These are phyloP conservation scores for Hymenoscyphus scutula DNA, from an alignment of 2,329 filamentous ascomycete species.

Conservation along the genomic window DNA sequence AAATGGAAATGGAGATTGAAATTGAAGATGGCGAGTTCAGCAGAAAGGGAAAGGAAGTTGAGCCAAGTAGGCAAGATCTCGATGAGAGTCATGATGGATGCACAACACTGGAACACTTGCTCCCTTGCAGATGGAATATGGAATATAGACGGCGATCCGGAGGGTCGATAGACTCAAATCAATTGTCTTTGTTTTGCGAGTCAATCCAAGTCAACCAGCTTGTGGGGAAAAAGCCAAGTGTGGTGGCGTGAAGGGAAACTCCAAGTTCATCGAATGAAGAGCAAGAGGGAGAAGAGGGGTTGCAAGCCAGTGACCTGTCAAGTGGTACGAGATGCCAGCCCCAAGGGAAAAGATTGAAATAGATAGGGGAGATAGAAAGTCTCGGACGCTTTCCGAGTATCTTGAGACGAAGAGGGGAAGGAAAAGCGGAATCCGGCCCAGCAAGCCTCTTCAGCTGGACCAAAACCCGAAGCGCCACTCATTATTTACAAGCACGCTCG, in stretches of 20 bases:
- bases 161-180: not conserved
- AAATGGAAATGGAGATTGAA: not conserved
- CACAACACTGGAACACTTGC: not conserved
- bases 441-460: too few relatives aligned
- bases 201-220: not conserved
- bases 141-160: not conserved
- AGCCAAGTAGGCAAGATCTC: not conserved
- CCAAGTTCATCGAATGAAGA: not conserved
- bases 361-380: not conserved
- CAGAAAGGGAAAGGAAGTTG: not conserved
- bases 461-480: too few relatives aligned
- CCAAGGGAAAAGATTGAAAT: not conserved
- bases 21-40: not conserved
- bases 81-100: slow-evolving; percentile 1
- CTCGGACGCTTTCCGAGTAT: not conserved
- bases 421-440: too few relatives aligned
- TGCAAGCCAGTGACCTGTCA: not conserved
- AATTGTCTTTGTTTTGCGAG: not conserved
- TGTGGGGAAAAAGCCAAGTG: not conserved
- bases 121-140: not conserved
- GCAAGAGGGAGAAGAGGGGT: not conserved
- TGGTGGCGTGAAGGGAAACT: not conserved
- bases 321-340: not conserved
- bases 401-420: not conserved
- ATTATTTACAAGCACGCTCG: too few relatives aligned